Percentiles rank a stretch among this genome's conserved stretches.
Conservation (phyloP, 768 basidiomycete species). For the Phallus indusiatus region DNA sequence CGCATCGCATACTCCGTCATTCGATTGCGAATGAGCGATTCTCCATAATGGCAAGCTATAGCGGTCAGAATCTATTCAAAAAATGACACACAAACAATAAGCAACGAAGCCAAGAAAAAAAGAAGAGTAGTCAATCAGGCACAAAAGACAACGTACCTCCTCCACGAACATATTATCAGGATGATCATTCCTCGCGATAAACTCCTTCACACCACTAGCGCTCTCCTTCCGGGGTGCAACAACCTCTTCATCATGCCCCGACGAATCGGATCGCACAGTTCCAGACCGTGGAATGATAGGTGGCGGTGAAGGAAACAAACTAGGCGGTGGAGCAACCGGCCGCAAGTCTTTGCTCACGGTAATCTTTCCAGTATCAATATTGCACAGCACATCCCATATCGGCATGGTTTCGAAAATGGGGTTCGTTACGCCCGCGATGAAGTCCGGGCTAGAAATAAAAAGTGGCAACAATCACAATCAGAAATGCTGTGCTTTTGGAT, state of each 20-base stretch:
- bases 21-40: constrained; percentile 75
- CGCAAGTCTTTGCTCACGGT: constrained; percentile 83
- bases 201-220: constrained; percentile 32
- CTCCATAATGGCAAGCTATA: constrained; percentile 89
- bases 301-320: constrained; percentile 32
- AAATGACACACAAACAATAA: background rate
- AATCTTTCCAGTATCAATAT: constrained; percentile 80
- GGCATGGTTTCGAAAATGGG: constrained; percentile 87
- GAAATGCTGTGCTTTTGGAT: background rate
- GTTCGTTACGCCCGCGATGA: constrained; percentile 95
- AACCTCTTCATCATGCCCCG: constrained; percentile 50
- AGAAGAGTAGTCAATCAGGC: background rate
- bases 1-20: constrained; percentile 84
- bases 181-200: constrained; percentile 46
- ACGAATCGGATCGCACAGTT: constrained; percentile 55
- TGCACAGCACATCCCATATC: constrained; percentile 89
- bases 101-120: background rate
- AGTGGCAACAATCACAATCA: no score
- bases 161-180: constrained; percentile 87
- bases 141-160: constrained; percentile 49
- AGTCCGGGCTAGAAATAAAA: constrained; percentile 56
- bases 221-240: constrained; percentile 50
- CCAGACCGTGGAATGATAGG: constrained; percentile 48
- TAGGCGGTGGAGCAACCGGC: constrained; percentile 21
- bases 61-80: constrained; percentile 64